Percentiles rank a stretch among this genome's conserved stretches.
phyloP scores from a whole-genome alignment of 192 early-diverging fungal species.

The Obelidium mucronatum region DNA sequence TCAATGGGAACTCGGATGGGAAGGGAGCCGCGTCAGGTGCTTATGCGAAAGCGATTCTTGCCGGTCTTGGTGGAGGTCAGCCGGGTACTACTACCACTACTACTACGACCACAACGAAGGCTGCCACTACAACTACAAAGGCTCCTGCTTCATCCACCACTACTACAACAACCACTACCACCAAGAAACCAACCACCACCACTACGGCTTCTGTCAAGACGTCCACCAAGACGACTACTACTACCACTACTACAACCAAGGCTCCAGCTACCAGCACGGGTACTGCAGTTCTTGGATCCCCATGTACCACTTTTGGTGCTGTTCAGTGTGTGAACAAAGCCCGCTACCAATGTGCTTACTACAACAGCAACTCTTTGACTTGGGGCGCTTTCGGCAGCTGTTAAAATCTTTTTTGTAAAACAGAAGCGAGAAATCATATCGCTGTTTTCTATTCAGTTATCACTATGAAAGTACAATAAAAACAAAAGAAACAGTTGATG shows the following conservation, averaged over 20 bases:
- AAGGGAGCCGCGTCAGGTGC: neutral
- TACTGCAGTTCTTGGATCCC: neutral
- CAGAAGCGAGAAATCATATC: too few relatives aligned
- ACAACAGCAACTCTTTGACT: neutral
- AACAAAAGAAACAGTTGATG: too few relatives aligned
- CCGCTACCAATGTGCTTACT: neutral
- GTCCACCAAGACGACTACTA: neutral
- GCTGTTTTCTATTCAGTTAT: too few relatives aligned
- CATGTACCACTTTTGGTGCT: neutral
- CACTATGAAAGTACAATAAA: too few relatives aligned
- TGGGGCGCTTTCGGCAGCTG: neutral
- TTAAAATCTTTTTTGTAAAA: neutral
- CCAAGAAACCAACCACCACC: neutral
- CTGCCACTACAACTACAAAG: neutral
- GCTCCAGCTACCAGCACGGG: neutral
- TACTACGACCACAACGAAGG: neutral
- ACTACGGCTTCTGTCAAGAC: neutral
- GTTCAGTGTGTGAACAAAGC: neutral
- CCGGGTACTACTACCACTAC: neutral
- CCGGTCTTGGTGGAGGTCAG: neutral
- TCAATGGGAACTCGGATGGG: neutral
- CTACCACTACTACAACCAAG: neutral
- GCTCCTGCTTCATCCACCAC: neutral
- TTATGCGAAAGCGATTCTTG: conserved; percentile 20
- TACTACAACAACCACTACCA: neutral